Percentiles rank a stretch among this genome's conserved stretches.
phyloP scores from a whole-genome alignment of 2,329 filamentous ascomycete species.

The Harringtonia lauricola region DNA sequence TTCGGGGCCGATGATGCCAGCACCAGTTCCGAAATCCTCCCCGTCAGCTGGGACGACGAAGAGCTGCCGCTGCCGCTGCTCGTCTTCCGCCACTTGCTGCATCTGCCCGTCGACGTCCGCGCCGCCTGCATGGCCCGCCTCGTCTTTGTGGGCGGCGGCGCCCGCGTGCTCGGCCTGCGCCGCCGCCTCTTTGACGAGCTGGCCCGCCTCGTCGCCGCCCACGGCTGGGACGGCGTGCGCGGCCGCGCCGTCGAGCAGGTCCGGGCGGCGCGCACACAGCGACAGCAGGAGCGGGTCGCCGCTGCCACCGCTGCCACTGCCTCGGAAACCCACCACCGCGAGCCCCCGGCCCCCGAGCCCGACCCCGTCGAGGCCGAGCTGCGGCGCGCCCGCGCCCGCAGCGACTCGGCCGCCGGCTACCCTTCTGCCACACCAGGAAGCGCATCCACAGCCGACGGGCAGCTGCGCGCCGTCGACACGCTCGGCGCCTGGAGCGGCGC shows the following conservation, averaged over 20 bases:
- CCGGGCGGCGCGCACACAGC: conserved; percentile 31
- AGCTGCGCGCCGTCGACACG: conserved; percentile 55
- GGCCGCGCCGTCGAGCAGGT: conserved; percentile 55
- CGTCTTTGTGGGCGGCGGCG: conserved; percentile 72
- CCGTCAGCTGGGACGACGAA: conserved; percentile 67
- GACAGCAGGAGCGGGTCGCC: conserved; percentile 9
- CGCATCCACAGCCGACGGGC: conserved; percentile 27
- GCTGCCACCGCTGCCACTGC: too few species aligned
- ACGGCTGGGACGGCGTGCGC: conserved; percentile 68
- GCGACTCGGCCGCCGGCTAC: conserved; percentile 14
- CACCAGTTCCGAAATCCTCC: conserved; percentile 22
- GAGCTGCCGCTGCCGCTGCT: conserved; percentile 70
- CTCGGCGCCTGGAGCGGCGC: conserved; percentile 67
- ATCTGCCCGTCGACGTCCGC: conserved; percentile 71
- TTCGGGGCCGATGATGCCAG: conserved; percentile 36
- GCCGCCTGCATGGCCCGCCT: conserved; percentile 82
- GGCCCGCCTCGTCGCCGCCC: conserved; percentile 48
- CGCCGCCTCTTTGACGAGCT: conserved; percentile 68
- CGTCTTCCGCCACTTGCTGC: conserved; percentile 64
- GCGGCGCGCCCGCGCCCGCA: conserved; percentile 20
- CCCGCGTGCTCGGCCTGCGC: conserved; percentile 69
- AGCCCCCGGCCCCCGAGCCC: conserved; percentile 25
- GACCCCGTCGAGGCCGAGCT: conserved; percentile 51
- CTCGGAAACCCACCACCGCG: too few species aligned
- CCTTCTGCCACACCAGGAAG: background rate